Evolutionary conservation across 129 eudicot genomes (phyloP).

Genomic region (Ambrosia artemisiifolia): DNA sequence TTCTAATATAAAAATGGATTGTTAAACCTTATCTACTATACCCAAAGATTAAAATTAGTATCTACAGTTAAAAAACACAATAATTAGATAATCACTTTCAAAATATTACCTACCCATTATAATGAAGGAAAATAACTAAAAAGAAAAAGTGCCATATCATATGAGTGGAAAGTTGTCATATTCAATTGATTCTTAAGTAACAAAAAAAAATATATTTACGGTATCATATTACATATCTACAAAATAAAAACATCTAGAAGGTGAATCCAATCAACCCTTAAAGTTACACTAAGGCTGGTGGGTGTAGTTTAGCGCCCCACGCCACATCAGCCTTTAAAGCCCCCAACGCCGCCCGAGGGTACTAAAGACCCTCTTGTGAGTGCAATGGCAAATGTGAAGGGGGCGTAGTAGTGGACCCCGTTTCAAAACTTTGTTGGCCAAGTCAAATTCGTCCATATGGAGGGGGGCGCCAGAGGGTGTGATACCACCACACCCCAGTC

Average conservation of each 20-base stretch:
- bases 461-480: no score
- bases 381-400: no score
- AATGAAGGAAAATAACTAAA: not conserved
- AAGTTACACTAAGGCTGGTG: not conserved
- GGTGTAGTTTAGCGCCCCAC: no score
- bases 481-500: no score
- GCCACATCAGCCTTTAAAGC: no score
- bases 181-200: not conserved
- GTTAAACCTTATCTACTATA: not conserved
- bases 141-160: not conserved
- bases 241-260: not conserved
- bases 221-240: not conserved
- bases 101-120: not conserved
- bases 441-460: no score
- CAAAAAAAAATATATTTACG: not conserved
- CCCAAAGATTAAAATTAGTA: not conserved
- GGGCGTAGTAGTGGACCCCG: no score
- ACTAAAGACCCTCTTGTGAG: no score
- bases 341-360: no score
- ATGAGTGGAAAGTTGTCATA: not conserved
- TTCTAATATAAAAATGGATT: no score
- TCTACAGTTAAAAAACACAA: not conserved
- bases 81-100: not conserved
- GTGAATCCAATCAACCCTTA: not conserved
- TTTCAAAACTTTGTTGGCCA: no score